Evolutionary conservation across 2,329 filamentous ascomycete species (phyloP).

Genomic region (Zasmidium angulare): DNA sequence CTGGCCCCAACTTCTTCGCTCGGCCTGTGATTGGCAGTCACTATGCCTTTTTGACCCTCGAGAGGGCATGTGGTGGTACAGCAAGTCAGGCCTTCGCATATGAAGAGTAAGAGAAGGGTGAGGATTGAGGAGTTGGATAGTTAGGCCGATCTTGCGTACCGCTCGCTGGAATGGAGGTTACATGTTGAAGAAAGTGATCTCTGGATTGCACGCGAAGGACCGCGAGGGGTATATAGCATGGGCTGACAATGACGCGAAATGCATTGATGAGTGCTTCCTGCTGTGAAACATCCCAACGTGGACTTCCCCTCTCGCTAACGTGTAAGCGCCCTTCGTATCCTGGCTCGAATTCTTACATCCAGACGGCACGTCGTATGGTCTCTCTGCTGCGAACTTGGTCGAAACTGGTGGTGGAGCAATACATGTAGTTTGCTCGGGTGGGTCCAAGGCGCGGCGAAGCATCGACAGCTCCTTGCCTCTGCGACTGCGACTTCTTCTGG

Average conservation of each 20-base stretch:
- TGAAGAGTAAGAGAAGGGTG: slow-evolving; percentile 3
- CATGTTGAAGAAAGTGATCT: too few relatives aligned
- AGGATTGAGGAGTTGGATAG: neutral
- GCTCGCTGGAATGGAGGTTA: too few relatives aligned
- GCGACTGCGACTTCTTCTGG: neutral
- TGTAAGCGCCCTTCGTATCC: too few relatives aligned
- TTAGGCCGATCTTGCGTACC: neutral
- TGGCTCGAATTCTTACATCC: too few relatives aligned
- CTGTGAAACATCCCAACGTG: too few relatives aligned
- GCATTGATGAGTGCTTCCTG: too few relatives aligned
- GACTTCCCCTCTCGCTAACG: too few relatives aligned
- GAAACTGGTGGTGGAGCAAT: neutral
- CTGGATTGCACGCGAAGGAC: too few relatives aligned
- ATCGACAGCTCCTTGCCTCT: neutral
- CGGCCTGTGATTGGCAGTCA: slow-evolving; percentile 81
- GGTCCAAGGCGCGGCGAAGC: neutral
- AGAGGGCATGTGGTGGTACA: slow-evolving; percentile 63
- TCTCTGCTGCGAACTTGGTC: neutral
- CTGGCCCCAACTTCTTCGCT: slow-evolving; percentile 74
- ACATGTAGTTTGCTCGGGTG: neutral
- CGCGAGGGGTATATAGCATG: too few relatives aligned
- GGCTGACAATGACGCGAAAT: too few relatives aligned
- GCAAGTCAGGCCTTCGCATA: slow-evolving; percentile 21
- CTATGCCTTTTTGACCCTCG: slow-evolving; percentile 80
- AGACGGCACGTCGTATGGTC: neutral